Evolutionary conservation across 2,329 filamentous ascomycete species (phyloP), one percentile per base, ranked within the genome.

Genomic region (Penicillium sp.): DNA sequence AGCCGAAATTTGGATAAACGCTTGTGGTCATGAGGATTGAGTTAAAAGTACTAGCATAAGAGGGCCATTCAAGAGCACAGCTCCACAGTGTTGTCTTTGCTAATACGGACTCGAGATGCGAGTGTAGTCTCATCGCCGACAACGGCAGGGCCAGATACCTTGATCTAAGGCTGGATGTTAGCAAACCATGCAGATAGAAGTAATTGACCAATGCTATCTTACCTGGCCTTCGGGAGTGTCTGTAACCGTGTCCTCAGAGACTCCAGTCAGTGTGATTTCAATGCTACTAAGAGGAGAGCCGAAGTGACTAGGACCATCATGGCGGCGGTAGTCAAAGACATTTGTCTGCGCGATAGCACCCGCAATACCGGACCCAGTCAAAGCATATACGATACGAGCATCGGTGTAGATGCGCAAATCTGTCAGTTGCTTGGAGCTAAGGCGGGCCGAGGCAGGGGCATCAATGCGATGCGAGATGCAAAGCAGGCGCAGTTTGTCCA

Each of bases 271-370:
- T 68, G 90, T 84, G 39, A 97, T 73, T 77, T 98, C 93, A 1
- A 93, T 83, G 65, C 86, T 89, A 61, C 89, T 90, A 41, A 95
- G 70, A 2, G 93, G 93, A 10, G 89, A 81, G 3, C 95, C 95
- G 69, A 98, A 96, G 73, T 96, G 92, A 56, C 75, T 80, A 46
- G 78, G 76, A 45, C 75, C 75, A 13, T 63, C 60, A 19, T 75
- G 73, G 35, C 75, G 75, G 48, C 93, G 82, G 73, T 98, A 98
- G 72, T 98, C 93, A 70, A 90, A 96, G 39, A 93, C 82, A 59
- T 90, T 87, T 8, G 90, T 96, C 77, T 98, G 93, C 1, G 89
- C 81, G n/a, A 96, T 85, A 1, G 93, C 89, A 37, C 95, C 95
- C 2, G 93, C 93, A n/a, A 98, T 90, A 59, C 86, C 85, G 24